Base-by-base conservation (phyloP, 2,329 filamentous ascomycete species). In the Trichoderma breve region DNA sequence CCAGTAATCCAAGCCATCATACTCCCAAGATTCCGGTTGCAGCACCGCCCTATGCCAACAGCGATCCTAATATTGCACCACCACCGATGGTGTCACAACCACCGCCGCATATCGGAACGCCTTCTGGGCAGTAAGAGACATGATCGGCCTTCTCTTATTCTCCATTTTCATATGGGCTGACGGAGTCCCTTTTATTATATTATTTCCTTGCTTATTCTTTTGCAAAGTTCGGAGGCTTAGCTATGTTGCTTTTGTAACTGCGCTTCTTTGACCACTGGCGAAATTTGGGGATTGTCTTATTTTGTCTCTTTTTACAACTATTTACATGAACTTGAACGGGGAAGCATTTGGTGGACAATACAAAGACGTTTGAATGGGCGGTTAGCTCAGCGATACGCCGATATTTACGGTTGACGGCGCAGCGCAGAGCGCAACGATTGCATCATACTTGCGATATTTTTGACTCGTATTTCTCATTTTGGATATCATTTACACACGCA, bases 1-100 rank as follows among this genome's bases (percentile, higher is more conserved):
- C 84, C 9, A 84, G 82, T 74, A 77, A 80, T 51, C 75, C 79
- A 9, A 53, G 81, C 73, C 60, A 75, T 24, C 73, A 74, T 3
- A 77, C 76, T 9, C 75, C 75, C 4, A 75, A 74, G 58, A 69
- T 76, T 18, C 60, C 65, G 3, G 73, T 76, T 71, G 67, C 72
- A 55, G 76, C 73, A 7, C 73, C 73, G 14, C 62, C 71, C 14
- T 66, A 28, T 43, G 24, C 32, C 3, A 32, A 9, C 58, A 28
- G 63, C 32, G 71, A 73, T 62, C 18, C 55, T 21, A 43, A 39
- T 32, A 71, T 62, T 24, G 47, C 65, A 58, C 67, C 60, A 24
- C 61, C 60, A n/a, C 61, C 60, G 24, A 64, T 64, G 34, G n/a
- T 51, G 11, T 39, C 66, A 24, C 65, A 63, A 21, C 60, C 43